Evolutionary conservation across 2,329 filamentous ascomycete species (phyloP), one percentile per base, ranked within the genome.

Genomic region (Fusarium avenaceum): DNA sequence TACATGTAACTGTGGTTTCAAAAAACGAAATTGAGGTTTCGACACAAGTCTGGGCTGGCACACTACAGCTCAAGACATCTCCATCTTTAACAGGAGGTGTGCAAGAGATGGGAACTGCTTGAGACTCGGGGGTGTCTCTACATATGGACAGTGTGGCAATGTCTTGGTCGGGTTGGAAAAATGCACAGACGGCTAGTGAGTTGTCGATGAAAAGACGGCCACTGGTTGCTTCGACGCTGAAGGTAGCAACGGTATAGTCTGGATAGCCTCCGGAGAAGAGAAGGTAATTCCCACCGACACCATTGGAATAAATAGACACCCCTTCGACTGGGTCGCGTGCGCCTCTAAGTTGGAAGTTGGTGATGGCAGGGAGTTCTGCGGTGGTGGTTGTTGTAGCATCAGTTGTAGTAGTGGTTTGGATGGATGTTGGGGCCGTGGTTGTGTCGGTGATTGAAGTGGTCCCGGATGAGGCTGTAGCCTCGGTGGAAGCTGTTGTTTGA

Each of bases 21-120:
- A n/a, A n/a, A 19, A 42, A 42, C 22, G 7, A 9, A 28, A n/a
- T 10, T 44, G 10, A 24, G 15, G 3, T 11, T 44, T n/a, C 7
- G 19, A 44, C 24, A 30, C 43, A 45, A 45, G 8, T n/a, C 43
- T 11, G 9, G 24, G 15, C 43, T 13, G 43, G 43, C 9, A 45
- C 43, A 45, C 43, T 45, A 30, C 43, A 45, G 43, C 24, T 45
- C 43, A 45, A 45, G 24, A 19, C 17, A n/a, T 45, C 43, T 30
- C 43, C 43, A 45, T 45, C 43, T 20, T 28, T 45, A 30, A 24
- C 24, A 30, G 43, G 43, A 17, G 15, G 24, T 7, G 43, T 19
- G 17, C 43, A 45, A n/a, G 43, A 19, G 19, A 45, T 19, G 17
- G 24, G 15, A 45, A n/a, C 15, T 17, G 30, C 43, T 30, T 15